Evolutionary conservation across 2,329 filamentous ascomycete species (phyloP).

Genomic region (Cladobotryum mycophilum): DNA sequence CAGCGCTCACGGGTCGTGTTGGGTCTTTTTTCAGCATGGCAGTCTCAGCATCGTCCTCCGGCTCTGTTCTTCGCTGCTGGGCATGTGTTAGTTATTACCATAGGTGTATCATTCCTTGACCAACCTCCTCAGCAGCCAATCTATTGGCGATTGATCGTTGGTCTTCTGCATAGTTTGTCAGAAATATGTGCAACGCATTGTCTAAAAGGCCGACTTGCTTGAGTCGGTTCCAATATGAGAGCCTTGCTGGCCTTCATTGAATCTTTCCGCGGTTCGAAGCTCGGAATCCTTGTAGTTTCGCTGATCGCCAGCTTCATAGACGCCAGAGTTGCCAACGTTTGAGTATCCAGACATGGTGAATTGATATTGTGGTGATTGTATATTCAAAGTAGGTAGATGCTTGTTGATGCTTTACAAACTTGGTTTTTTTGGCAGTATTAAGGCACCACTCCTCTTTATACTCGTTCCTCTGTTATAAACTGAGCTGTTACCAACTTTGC

Average conservation of each 20-base stretch:
- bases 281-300: slow-evolving; percentile 54
- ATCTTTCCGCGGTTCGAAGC: slow-evolving; percentile 47
- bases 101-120: slow-evolving; percentile 11
- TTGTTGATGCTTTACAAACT: neutral
- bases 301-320: slow-evolving; percentile 77
- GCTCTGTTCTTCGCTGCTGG: slow-evolving; percentile 33
- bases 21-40: slow-evolving; percentile 50
- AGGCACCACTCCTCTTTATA: neutral
- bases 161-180: slow-evolving; percentile 48
- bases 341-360: slow-evolving; percentile 40
- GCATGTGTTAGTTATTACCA: slow-evolving; percentile 11
- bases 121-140: slow-evolving; percentile 55
- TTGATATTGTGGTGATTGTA: neutral
- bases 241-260: slow-evolving; percentile 64
- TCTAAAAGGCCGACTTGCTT: slow-evolving; percentile 44
- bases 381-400: neutral
- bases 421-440: neutral
- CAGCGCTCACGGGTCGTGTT: slow-evolving; percentile 45
- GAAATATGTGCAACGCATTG: neutral
- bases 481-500: neutral
- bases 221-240: slow-evolving; percentile 65
- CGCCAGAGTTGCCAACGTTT: slow-evolving; percentile 56
- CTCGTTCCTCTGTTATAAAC: neutral
- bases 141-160: slow-evolving; percentile 67
- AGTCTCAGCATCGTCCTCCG: slow-evolving; percentile 40